phyloP scores from a whole-genome alignment of 1,139 yeast species.

The Chernovozyma sophiae-reginae region DNA sequence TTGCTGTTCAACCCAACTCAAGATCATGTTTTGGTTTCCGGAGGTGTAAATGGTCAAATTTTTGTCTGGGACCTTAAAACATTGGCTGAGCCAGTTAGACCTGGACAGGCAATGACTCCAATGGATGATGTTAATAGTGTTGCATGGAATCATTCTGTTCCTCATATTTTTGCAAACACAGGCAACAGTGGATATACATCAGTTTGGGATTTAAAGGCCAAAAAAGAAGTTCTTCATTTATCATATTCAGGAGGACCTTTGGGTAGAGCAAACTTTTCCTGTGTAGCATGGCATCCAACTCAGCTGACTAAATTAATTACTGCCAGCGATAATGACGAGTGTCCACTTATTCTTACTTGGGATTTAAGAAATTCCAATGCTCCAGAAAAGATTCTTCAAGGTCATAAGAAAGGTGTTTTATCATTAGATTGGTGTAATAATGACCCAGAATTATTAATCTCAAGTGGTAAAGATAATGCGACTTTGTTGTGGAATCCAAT shows the following conservation, averaged over 20 bases:
- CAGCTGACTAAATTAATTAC: conserved; percentile 83
- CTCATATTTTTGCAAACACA: conserved; percentile 89
- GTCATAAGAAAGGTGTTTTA: conserved; percentile 85
- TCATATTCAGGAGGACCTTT: conserved; percentile 50
- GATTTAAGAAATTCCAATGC: conserved; percentile 90
- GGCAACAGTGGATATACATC: conserved; percentile 82
- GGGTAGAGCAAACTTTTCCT: conserved; percentile 62
- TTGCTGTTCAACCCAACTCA: conserved; percentile 78
- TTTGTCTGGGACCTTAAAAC: conserved; percentile 83
- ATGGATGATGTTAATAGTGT: conserved; percentile 78
- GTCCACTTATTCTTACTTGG: conserved; percentile 86
- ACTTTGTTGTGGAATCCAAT: conserved; percentile 90
- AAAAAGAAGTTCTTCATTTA: conserved; percentile 84
- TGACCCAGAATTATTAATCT: conserved; percentile 73
- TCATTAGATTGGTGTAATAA: conserved; percentile 91
- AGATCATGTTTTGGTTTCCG: conserved; percentile 72
- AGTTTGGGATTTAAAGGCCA: conserved; percentile 88
- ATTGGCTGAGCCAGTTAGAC: conserved; percentile 57
- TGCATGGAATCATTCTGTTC: conserved; percentile 84
- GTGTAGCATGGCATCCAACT: conserved; percentile 82
- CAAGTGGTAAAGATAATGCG: conserved; percentile 89
- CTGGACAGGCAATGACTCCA: conserved; percentile 79
- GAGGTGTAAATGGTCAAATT: conserved; percentile 84
- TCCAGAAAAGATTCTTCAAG: conserved; percentile 71
- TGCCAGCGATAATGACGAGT: conserved; percentile 77